Evolutionary conservation across 352 stramenopile genomes (phyloP), one percentile per base, ranked within the genome.

Genomic region (Phytophthora idaei): DNA sequence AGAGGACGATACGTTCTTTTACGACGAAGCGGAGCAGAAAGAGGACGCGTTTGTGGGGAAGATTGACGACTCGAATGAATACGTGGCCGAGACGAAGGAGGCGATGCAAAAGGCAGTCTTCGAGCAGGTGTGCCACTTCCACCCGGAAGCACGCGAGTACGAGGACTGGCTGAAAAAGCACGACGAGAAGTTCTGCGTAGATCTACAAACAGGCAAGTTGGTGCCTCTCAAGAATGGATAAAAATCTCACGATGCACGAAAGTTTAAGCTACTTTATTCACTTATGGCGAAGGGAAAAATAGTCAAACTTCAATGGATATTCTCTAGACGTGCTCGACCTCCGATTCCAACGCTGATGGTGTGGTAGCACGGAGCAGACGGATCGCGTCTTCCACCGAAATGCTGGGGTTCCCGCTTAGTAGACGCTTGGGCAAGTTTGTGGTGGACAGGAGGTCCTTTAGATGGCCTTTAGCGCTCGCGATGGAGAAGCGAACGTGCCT

Each of bases 61-160:
- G n/a, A 90, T 95, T 31, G 80, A 95, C 29, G 80, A 90, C 41
- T 83, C 72, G 1, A 89, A 93, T 56, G 87, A 95, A 55, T 76
- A 71, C 32, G 85, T 95, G 25, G 27, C 61, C 5, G 76, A 90
- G 28, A 72, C 71, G 4, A 92, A 92, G 53, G 27, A 67, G 5
- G 81, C 81, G 21, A 92, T 94, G 87, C 84, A 93, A 50, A 69
- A 85, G 2, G 83, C 85, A 4, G 83, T 94, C n/a, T 93, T 93
- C 53, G 80, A 91, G 42, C 87, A 93, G 46, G 75, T 94, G 1
- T 93, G 83, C 54, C 72, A 84, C 55, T 94, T 93, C 63, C 81
- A 94, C 37, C 83, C 87, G 0, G 81, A 92, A 57, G 83, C 87
- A 0, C 52, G 62, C 1, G 78, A 91, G 64, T 89, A 84, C 61